Base-by-base conservation (phyloP, 1,139 yeast genomes). In the Sugiyamaella grinbergsii region DNA sequence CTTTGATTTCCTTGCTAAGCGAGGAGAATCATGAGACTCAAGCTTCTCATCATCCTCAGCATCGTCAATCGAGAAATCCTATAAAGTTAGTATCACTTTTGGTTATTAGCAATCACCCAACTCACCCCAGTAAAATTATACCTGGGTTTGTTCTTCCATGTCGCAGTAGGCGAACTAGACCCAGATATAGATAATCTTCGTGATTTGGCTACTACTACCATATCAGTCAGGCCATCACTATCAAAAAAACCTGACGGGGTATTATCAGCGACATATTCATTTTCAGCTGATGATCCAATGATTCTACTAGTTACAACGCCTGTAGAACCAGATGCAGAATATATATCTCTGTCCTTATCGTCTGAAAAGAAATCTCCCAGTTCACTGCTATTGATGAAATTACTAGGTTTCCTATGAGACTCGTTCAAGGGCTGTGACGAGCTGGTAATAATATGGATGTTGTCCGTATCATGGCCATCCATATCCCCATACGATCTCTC, bases 31-130 rank as follows among this genome's bases (percentile, higher is more conserved):
- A 3, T 33, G 5, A 18, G 37, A 33, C 4, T 5, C n/a, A 3
- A 20, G 24, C 11, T 36, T 19, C 11, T 22, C 5, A n/a, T 33
- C 23, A 34, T 31, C 28, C 33, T 16, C 37, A n/a, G 48, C 47
- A n/a, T 36, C 47, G 7, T 45, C 51, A 5, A 42, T 19, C 11
- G 47, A 33, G 6, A 37, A 28, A 40, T 28, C 44, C 42, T 38
- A 36, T 36, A 36, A 22, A 38, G 42, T 38, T 38, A 24, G 29
- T 38, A 23, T 10, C 6, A 19, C 2, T 11, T 22, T 10, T 29
- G 16, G 13, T 29, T 4, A 29, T 29, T 13, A 10, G 13, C 11
- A 29, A n/a, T n/a, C 16, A 13, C 3, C 5, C 6, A 22, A 24
- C 46, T 22, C 33, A 42, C 46, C 24, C 42, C 47, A 10, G 41